Percentiles rank a stretch among this genome's conserved stretches.
These are phyloP conservation scores for Comarum palustre DNA, from an alignment of 306 rosid species.

Conservation along the genomic window DNA sequence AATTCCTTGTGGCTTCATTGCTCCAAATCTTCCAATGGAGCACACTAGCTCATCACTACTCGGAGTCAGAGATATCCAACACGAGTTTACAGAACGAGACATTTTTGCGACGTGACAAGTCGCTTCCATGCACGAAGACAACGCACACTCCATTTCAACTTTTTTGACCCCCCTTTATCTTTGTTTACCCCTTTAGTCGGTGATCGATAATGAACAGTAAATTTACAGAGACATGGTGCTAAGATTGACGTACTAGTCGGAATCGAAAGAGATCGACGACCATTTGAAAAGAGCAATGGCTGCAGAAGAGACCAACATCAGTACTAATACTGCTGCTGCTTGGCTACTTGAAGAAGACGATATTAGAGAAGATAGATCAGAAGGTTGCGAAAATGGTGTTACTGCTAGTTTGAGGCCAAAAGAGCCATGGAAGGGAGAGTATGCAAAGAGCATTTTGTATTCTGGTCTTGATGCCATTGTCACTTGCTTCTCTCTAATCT, in stretches of 20 bases:
- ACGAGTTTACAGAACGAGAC: not conserved
- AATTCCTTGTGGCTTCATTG: not conserved
- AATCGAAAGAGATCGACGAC: not conserved
- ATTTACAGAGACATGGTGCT: not conserved
- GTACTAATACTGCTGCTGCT: constrained; percentile 6
- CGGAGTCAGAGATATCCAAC: not conserved
- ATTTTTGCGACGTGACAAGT: not conserved
- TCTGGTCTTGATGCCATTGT: constrained; percentile 61
- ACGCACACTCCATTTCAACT: not conserved
- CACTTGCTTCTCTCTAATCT: constrained; percentile 59
- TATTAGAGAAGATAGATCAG: not conserved
- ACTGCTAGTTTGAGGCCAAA: constrained; percentile 36
- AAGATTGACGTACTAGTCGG: not conserved
- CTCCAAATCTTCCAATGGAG: not conserved
- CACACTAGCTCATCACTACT: not conserved
- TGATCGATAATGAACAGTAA: not conserved
- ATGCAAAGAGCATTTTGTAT: constrained; percentile 45
- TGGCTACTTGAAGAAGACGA: constrained; percentile 8
- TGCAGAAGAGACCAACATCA: not conserved
- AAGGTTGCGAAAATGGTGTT: not conserved
- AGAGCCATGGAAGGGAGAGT: constrained; percentile 52
- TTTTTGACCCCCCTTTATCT: not conserved
- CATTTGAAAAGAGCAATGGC: constrained; percentile 9
- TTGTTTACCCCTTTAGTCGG: not conserved
- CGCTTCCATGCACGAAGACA: constrained; percentile 13